Conservation (phyloP, 306 rosid species). For the Morella rubra region DNA sequence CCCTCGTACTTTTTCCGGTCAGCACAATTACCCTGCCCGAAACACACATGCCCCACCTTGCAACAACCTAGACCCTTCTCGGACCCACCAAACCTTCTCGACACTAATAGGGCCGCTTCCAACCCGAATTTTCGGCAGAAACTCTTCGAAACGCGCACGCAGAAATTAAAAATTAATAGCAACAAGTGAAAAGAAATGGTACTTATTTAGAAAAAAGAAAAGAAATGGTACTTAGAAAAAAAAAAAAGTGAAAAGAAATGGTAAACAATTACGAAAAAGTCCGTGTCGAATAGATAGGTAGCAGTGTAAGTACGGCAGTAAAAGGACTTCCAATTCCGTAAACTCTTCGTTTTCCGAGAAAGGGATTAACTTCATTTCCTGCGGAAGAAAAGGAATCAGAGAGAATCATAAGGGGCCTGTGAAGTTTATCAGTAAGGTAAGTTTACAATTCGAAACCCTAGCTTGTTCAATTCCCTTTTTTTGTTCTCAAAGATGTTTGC, state of each 20-base stretch:
- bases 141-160: no score
- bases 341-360: not conserved
- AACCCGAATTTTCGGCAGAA: no score
- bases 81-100: not conserved
- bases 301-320: conserved; percentile 5
- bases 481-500: not conserved
- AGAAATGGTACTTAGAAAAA: no score
- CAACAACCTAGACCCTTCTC: not conserved
- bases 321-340: not conserved
- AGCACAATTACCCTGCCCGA: conserved; percentile 19
- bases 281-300: not conserved
- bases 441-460: conserved; percentile 15
- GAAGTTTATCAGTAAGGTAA: conserved; percentile 9
- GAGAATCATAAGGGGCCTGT: not conserved
- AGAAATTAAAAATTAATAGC: no score
- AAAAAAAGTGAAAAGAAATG: no score
- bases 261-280: no score
- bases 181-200: no score
- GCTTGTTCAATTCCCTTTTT: not conserved
- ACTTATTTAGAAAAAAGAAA: no score
- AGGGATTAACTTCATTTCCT: not conserved
- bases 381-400: not conserved
- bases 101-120: not conserved
- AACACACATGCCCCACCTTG: not conserved
- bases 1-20: conserved; percentile 10